Conservation (phyloP, 345 rosid species). For the Capsella bursapastoris region DNA sequence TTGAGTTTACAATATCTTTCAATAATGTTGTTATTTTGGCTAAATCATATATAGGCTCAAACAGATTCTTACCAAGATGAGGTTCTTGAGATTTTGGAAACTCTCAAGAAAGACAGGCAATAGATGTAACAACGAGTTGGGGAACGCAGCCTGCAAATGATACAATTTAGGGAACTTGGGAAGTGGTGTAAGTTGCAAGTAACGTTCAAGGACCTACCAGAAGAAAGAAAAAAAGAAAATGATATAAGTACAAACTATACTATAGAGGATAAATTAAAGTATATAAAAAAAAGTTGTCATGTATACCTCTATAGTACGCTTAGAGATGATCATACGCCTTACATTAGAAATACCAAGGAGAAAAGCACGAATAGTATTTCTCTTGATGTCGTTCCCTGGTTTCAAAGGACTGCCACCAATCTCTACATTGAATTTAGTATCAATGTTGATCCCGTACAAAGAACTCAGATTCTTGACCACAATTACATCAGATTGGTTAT, state of each 20-base stretch:
- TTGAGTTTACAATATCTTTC: not conserved
- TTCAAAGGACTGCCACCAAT: not conserved
- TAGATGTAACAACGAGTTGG: not conserved
- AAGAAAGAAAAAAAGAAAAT: not conserved
- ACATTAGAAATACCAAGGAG: not conserved
- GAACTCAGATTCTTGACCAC: slow-evolving; percentile 17
- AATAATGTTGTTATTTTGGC: not conserved
- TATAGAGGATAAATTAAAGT: not conserved
- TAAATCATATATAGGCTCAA: not conserved
- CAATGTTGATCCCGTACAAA: slow-evolving; percentile 11
- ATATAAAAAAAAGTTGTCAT: not conserved
- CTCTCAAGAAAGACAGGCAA: not conserved
- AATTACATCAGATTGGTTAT: not conserved
- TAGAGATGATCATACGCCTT: slow-evolving; percentile 25
- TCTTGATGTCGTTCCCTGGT: not conserved
- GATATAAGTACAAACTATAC: not conserved
- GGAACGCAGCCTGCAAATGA: not conserved
- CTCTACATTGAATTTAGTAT: not conserved
- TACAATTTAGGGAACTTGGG: not conserved
- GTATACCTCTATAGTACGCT: slow-evolving; percentile 1
- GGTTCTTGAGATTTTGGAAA: not conserved
- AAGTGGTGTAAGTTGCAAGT: not conserved
- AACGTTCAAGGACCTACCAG: not conserved
- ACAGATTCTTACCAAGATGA: not conserved
- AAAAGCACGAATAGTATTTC: slow-evolving; percentile 17